Conservation (phyloP, 2,329 filamentous ascomycete species). For the Aspergillus puulaauensis region DNA sequence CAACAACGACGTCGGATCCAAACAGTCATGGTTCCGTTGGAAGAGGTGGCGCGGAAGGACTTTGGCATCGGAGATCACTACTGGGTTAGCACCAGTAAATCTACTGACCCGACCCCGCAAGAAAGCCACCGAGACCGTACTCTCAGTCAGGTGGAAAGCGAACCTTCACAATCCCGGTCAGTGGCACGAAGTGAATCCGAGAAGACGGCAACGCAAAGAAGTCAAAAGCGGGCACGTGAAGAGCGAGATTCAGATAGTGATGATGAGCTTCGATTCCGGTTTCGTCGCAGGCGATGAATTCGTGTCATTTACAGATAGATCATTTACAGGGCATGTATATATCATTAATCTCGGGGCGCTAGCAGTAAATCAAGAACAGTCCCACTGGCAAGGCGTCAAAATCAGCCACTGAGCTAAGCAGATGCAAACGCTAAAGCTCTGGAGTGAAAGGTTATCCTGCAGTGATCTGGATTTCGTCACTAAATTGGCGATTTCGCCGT, state of each 20-base stretch:
- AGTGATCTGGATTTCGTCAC: not conserved
- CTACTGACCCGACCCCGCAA: constrained; percentile 23
- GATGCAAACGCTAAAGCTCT: not conserved
- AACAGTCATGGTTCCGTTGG: constrained; percentile 67
- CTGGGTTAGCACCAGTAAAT: constrained; percentile 54
- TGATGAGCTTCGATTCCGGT: constrained; percentile 57
- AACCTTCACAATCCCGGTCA: constrained; percentile 13
- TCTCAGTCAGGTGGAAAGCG: constrained; percentile 8
- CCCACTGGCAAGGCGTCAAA: not conserved
- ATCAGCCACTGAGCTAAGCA: not conserved
- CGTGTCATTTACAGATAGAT: constrained; percentile 7
- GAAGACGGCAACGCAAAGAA: constrained; percentile 17
- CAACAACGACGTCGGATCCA: constrained; percentile 44
- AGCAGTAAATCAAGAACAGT: not conserved
- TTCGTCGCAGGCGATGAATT: constrained; percentile 46
- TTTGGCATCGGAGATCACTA: constrained; percentile 75
- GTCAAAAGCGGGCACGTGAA: constrained; percentile 36
- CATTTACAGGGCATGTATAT: constrained; percentile 5
- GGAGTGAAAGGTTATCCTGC: constrained; percentile 1
- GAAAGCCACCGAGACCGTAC: constrained; percentile 21
- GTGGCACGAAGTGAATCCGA: constrained; percentile 21
- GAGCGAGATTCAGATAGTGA: constrained; percentile 55
- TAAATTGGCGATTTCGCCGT: not conserved
- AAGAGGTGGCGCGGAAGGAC: constrained; percentile 69
- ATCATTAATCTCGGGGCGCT: not conserved